A percentile compares a stretch with the other conserved stretches of the same genome.
Evolutionary conservation across 805 yeast species (phyloP).

Genomic region (Pichia paraexigua): DNA sequence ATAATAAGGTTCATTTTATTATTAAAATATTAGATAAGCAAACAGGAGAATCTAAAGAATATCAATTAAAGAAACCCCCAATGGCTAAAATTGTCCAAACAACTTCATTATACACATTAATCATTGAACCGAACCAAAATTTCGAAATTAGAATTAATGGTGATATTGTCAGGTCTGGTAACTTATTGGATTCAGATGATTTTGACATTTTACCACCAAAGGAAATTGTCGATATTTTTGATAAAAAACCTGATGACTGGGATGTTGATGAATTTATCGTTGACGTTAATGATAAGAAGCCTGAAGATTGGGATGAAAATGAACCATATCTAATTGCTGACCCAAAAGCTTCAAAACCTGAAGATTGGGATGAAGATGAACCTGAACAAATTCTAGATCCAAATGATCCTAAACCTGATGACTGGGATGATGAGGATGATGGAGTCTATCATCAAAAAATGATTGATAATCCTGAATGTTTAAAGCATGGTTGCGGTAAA

Average conservation of each 20-base stretch:
- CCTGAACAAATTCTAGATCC: slow-evolving; percentile 60
- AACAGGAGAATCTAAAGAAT: slow-evolving; percentile 55
- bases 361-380: slow-evolving; percentile 67
- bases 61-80: slow-evolving; percentile 62
- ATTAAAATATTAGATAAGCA: slow-evolving; percentile 48
- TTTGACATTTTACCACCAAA: slow-evolving; percentile 62
- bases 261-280: slow-evolving; percentile 58
- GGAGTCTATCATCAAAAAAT: slow-evolving; percentile 76
- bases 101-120: slow-evolving; percentile 67
- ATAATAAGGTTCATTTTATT: slow-evolving; percentile 75
- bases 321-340: slow-evolving; percentile 61
- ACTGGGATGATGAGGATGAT: slow-evolving; percentile 87
- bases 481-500: slow-evolving; percentile 65
- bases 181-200: slow-evolving; percentile 43
- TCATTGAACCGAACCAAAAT: slow-evolving; percentile 54
- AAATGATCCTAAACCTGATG: slow-evolving; percentile 55
- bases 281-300: slow-evolving; percentile 64
- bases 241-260: slow-evolving; percentile 73
- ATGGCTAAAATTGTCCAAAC: slow-evolving; percentile 47
- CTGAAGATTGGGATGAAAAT: slow-evolving; percentile 78
- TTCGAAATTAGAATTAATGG: slow-evolving; percentile 84
- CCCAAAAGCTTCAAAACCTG: slow-evolving; percentile 62
- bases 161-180: slow-evolving; percentile 61
- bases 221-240: slow-evolving; percentile 49
- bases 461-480: slow-evolving; percentile 69